Evolutionary conservation across 768 basidiomycete genomes (phyloP).

Genomic region (Naganishia onofrii): DNA sequence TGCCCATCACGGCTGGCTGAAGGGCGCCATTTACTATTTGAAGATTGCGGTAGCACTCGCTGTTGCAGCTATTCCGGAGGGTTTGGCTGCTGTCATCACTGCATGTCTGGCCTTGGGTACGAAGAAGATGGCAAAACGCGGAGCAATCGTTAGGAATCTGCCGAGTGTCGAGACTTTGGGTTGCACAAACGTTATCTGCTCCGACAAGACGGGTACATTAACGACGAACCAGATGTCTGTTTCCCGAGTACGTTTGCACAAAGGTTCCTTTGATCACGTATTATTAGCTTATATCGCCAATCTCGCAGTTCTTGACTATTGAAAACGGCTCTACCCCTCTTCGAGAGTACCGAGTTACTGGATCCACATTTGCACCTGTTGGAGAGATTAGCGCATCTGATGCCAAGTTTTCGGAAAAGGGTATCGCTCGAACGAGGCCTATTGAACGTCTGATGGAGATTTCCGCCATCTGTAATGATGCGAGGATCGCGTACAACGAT

Average conservation of each 20-base stretch:
- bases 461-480: slow-evolving; percentile 88
- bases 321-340: slow-evolving; percentile 59
- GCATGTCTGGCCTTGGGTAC: slow-evolving; percentile 94
- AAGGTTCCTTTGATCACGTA: slow-evolving; percentile 54
- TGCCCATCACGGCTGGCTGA: slow-evolving; percentile 80
- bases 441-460: slow-evolving; percentile 71
- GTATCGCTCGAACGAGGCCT: slow-evolving; percentile 42
- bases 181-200: slow-evolving; percentile 97
- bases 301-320: slow-evolving; percentile 68
- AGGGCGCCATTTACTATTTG: slow-evolving; percentile 97
- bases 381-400: slow-evolving; percentile 69
- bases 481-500: slow-evolving; percentile 77
- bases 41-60: slow-evolving; percentile 98
- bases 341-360: slow-evolving; percentile 77
- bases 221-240: slow-evolving; percentile 99
- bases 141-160: slow-evolving; percentile 92
- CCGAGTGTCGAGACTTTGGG: slow-evolving; percentile 97
- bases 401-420: slow-evolving; percentile 66
- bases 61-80: slow-evolving; percentile 98
- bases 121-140: slow-evolving; percentile 99
- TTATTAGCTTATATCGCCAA: slow-evolving; percentile 16
- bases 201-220: slow-evolving; percentile 88
- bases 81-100: slow-evolving; percentile 96
- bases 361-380: slow-evolving; percentile 83
- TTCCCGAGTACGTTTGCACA: slow-evolving; percentile 53